A percentile compares a stretch with the other conserved stretches of the same genome.
phyloP scores from a whole-genome alignment of 768 basidiomycete genomes.

The Melanogaster broomeanus region DNA sequence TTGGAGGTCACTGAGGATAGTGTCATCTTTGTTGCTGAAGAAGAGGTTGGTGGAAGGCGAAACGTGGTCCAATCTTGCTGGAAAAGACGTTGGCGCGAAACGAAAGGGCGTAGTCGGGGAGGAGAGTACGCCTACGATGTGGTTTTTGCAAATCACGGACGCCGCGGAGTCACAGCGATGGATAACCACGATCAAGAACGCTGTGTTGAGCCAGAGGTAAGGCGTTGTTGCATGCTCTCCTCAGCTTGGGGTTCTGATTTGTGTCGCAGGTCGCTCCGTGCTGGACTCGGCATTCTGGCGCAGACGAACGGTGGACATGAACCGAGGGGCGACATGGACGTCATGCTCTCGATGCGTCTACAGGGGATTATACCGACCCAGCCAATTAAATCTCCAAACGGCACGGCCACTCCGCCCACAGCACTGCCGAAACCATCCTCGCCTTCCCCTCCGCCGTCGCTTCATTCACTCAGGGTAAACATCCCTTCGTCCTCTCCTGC shows the following conservation, averaged over 20 bases:
- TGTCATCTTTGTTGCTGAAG: slow-evolving; percentile 72
- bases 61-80: slow-evolving; percentile 70
- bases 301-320: slow-evolving; percentile 49
- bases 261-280: slow-evolving; percentile 58
- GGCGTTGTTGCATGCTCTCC: slow-evolving; percentile 1
- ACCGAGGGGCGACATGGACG: slow-evolving; percentile 80
- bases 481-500: slow-evolving; percentile 17
- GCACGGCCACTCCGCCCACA: slow-evolving; percentile 7
- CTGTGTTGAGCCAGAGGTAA: slow-evolving; percentile 71
- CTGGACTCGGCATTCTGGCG: slow-evolving; percentile 56
- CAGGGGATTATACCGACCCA: slow-evolving; percentile 52
- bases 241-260: slow-evolving; percentile 1
- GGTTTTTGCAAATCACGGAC: slow-evolving; percentile 70
- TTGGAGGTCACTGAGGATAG: slow-evolving; percentile 77
- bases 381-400: slow-evolving; percentile 8
- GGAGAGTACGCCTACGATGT: slow-evolving; percentile 28
- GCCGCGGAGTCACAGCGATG: slow-evolving; percentile 66
- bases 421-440: slow-evolving; percentile 23
- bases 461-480: slow-evolving; percentile 25
- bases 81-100: slow-evolving; percentile 55
- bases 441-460: slow-evolving; percentile 29
- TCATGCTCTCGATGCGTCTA: slow-evolving; percentile 77
- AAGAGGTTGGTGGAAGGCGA: slow-evolving; percentile 43
- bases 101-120: slow-evolving; percentile 18
- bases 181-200: slow-evolving; percentile 74